Evolutionary conservation across 495 filamentous ascomycete genomes (phyloP), one percentile per base, ranked within the genome.

Genomic region (Aspergillus diversus): DNA sequence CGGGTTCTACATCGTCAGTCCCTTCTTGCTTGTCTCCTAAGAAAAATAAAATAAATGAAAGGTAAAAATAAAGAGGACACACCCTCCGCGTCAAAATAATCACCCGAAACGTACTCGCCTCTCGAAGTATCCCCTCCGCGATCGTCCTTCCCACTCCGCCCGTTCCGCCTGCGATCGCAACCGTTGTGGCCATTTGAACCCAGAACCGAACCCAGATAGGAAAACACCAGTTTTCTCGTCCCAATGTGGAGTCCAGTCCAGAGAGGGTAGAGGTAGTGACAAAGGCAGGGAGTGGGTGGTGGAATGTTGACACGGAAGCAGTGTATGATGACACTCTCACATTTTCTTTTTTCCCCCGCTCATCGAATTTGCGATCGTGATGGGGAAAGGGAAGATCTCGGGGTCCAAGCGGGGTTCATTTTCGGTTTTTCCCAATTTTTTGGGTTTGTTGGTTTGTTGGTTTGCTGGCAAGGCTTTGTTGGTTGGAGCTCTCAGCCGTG

Each of bases 131-230:
- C 21, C 27, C n/a, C 21, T 50, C 47, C 5, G 47, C 16, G 47
- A 50, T 11, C 16, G 47, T 50, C n/a, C 47, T n/a, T 4, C 47
- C 47, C n/a, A 27, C 16, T 31, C 47, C 16, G n/a, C 47, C 47
- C 5, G 47, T 50, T n/a, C 47, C 47, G 12, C 46, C 46, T 50
- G 47, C 47, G 47, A 50, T 12, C 47, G 47, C 47, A 7, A 50
- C n/a, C 1, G 16, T 8, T 11, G 47, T 21, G 47, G n/a, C 8
- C 11, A 11, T 43, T 12, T 13, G 12, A 43, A 12, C 11, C 21
- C 21, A 27, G 21, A 11, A 5, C 2, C 4, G 12, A 43, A 12
- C 11, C 21, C 21, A 27, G 21, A 27, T 27, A 27, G 1, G 2
- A 27, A 27, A 27, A 2, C 21, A n/a, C n/a, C n/a, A n/a, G n/a